Conservation (phyloP, 495 filamentous ascomycete species). For the Corynascus novoguineensis region DNA sequence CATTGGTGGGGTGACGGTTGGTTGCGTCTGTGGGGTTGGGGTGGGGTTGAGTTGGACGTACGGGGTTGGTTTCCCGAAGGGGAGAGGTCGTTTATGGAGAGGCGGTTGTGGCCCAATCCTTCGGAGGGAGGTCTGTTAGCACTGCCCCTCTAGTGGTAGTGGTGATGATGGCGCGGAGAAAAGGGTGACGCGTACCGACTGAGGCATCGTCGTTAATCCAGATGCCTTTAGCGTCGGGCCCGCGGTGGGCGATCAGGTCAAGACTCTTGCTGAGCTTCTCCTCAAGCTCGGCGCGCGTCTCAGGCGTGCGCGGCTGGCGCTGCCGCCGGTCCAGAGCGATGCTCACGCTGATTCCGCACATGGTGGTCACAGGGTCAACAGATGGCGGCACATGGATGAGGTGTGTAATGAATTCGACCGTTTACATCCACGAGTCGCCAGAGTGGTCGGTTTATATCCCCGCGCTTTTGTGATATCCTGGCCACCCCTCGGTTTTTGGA, state of each 20-base stretch:
- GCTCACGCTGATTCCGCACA: constrained; percentile 16
- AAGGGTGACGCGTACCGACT: constrained; percentile 6
- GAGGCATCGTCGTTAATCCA: constrained; percentile 41
- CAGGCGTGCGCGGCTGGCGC: background rate
- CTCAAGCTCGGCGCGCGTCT: background rate
- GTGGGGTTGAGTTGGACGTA: background rate
- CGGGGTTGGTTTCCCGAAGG: constrained; percentile 42
- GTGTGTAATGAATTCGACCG: too few relatives aligned
- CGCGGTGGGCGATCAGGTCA: constrained; percentile 42
- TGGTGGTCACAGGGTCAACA: constrained; percentile 2
- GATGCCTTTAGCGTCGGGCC: constrained; percentile 41
- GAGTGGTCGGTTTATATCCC: too few relatives aligned
- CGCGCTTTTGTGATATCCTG: too few relatives aligned
- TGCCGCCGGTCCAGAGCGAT: constrained; percentile 9
- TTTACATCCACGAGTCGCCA: too few relatives aligned
- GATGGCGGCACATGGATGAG: too few relatives aligned
- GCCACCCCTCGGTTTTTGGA: too few relatives aligned
- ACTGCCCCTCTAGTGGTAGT: background rate
- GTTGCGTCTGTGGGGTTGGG: background rate
- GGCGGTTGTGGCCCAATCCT: constrained; percentile 28
- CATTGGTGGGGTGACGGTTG: background rate
- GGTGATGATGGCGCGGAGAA: background rate
- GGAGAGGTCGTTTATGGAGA: constrained; percentile 50
- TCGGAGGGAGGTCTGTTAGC: background rate
- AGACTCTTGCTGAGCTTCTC: constrained; percentile 22